These are phyloP conservation scores for Penicillium paneum DNA, from an alignment of 2,329 filamentous ascomycete species.

Conservation along the genomic window DNA sequence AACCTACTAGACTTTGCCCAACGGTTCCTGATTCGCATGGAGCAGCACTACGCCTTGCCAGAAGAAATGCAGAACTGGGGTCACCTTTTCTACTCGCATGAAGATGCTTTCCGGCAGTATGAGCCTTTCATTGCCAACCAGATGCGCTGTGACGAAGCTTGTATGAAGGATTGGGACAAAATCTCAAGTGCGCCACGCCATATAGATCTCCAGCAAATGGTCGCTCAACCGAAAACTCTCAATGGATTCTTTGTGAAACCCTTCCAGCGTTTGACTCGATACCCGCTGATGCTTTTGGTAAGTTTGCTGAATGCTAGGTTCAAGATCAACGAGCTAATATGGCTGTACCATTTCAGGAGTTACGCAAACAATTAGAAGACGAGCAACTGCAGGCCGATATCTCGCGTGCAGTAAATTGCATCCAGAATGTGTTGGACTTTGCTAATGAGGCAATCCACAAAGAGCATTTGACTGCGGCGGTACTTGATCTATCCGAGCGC, in stretches of 20 bases:
- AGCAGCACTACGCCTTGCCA: slow-evolving; percentile 86
- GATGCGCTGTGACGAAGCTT: slow-evolving; percentile 81
- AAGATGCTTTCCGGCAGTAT: slow-evolving; percentile 87
- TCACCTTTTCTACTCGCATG: slow-evolving; percentile 79
- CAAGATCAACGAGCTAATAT: neutral
- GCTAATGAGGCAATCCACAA: slow-evolving; percentile 90
- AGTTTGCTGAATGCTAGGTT: slow-evolving; percentile 19
- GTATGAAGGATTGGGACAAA: slow-evolving; percentile 81
- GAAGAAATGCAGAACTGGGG: slow-evolving; percentile 84
- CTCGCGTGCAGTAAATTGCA: slow-evolving; percentile 70
- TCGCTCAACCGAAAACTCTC: slow-evolving; percentile 79
- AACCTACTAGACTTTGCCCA: slow-evolving; percentile 92
- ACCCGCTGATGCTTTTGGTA: slow-evolving; percentile 84
- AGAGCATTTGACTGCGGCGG: slow-evolving; percentile 76
- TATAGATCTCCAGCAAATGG: slow-evolving; percentile 67
- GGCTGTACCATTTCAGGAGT: slow-evolving; percentile 55
- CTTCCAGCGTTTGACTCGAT: slow-evolving; percentile 93
- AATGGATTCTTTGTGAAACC: slow-evolving; percentile 94
- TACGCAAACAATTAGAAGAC: slow-evolving; percentile 78
- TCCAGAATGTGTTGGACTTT: slow-evolving; percentile 74
- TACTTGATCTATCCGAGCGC: slow-evolving; percentile 73
- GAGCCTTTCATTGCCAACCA: slow-evolving; percentile 98
- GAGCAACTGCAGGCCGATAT: slow-evolving; percentile 70
- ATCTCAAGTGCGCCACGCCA: slow-evolving; percentile 67
- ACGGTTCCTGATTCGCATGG: slow-evolving; percentile 89